These are phyloP conservation scores for Dendrobium nobile DNA, from an alignment of 106 monocot species.

Conservation along the genomic window DNA sequence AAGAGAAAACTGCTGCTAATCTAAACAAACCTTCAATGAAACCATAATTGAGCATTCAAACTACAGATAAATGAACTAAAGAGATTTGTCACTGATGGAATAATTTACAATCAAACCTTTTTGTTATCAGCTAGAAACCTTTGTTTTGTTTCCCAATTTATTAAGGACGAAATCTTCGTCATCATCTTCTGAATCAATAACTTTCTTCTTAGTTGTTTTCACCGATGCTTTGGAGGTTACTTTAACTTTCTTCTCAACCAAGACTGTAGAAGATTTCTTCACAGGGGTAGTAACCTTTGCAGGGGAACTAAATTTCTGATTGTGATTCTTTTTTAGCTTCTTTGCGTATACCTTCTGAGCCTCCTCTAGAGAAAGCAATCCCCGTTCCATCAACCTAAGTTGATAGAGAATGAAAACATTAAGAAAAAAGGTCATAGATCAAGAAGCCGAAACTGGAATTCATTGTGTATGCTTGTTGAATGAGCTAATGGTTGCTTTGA, in stretches of 20 bases:
- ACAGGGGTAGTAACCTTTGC: background rate
- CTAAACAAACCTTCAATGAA: background rate
- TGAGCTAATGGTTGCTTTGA: too few species aligned
- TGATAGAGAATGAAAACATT: background rate
- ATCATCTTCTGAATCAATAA: conserved; percentile 24
- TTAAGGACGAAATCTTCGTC: conserved; percentile 40
- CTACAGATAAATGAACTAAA: background rate
- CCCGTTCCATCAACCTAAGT: conserved; percentile 87
- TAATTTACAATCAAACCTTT: too few species aligned
- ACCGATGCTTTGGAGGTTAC: conserved; percentile 7
- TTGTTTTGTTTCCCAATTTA: conserved; percentile 30
- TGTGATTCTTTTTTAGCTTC: conserved; percentile 39
- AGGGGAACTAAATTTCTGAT: conserved; percentile 44
- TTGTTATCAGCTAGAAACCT: conserved; percentile 14
- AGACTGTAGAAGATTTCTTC: background rate
- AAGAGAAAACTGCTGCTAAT: background rate
- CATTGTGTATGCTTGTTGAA: too few species aligned
- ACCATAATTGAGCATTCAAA: background rate
- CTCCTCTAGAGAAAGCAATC: conserved; percentile 47
- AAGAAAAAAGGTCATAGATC: background rate
- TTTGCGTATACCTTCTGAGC: conserved; percentile 54
- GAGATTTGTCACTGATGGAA: background rate
- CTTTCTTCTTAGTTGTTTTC: conserved; percentile 40
- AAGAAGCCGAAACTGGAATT: background rate
- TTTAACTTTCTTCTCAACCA: background rate